Conservation (phyloP, 1,284 basidiomycete species). For the Pholiota adiposa region DNA sequence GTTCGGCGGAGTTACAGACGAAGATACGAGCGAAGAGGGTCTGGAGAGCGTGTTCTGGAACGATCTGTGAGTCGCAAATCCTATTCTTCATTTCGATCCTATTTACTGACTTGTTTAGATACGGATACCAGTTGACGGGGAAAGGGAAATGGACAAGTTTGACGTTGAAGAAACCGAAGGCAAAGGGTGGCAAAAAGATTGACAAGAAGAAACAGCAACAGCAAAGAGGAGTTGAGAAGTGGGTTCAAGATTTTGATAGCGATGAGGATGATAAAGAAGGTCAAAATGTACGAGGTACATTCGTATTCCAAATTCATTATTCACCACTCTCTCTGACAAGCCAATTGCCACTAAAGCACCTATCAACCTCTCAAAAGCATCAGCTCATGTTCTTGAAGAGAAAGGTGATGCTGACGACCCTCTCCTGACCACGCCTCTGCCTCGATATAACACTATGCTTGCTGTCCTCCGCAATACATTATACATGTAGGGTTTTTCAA, state of each 20-base stretch:
- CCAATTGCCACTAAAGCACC: slow-evolving; percentile 7
- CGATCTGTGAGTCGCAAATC: slow-evolving; percentile 59
- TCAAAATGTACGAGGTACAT: slow-evolving; percentile 1
- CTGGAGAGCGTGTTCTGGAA: slow-evolving; percentile 88
- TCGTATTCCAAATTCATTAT: not conserved
- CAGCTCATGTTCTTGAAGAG: not conserved
- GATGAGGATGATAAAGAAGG: slow-evolving; percentile 26
- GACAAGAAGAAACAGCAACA: slow-evolving; percentile 47
- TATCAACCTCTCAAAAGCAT: not conserved
- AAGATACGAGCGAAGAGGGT: slow-evolving; percentile 86
- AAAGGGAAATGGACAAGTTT: slow-evolving; percentile 85
- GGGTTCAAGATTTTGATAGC: slow-evolving; percentile 16
- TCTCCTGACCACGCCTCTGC: slow-evolving; percentile 67
- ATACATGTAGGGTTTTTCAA: slow-evolving; percentile 75
- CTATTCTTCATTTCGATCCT: not conserved
- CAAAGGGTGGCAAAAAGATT: slow-evolving; percentile 38
- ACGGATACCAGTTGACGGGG: slow-evolving; percentile 79
- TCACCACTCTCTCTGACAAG: too few species aligned
- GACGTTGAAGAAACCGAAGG: slow-evolving; percentile 71
- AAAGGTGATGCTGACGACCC: slow-evolving; percentile 71
- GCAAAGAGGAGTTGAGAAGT: slow-evolving; percentile 26
- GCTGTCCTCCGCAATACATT: slow-evolving; percentile 86
- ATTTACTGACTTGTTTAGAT: slow-evolving; percentile 45
- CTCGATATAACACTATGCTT: slow-evolving; percentile 93
- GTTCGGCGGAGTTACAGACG: slow-evolving; percentile 93